phyloP scores from a whole-genome alignment of 106 monocot genomes.

The Triglochin maritima region DNA sequence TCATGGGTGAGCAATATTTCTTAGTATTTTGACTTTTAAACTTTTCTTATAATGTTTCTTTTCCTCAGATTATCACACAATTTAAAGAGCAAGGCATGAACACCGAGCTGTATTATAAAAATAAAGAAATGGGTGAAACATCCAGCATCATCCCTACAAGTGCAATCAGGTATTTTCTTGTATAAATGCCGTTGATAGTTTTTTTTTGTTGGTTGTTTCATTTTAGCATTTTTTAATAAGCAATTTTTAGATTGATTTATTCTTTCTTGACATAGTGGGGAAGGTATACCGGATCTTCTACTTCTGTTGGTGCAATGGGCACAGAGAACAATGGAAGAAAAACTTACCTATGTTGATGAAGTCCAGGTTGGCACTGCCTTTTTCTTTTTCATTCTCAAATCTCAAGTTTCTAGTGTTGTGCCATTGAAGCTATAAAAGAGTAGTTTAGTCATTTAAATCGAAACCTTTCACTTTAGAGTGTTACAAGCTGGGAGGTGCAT shows the following conservation, averaged over 20 bases:
- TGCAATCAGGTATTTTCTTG: constrained; percentile 64
- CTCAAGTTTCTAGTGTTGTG: not conserved
- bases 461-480: too few species aligned
- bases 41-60: not conserved
- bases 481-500: too few species aligned
- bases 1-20: not conserved
- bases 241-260: not conserved
- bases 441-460: too few species aligned
- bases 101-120: constrained; percentile 93
- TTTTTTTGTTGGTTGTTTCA: not conserved
- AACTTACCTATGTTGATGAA: constrained; percentile 81
- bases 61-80: constrained; percentile 56
- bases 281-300: constrained; percentile 91
- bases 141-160: constrained; percentile 96
- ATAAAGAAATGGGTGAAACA: constrained; percentile 91
- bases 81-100: constrained; percentile 92
- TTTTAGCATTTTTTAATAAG: not conserved
- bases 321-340: constrained; percentile 93
- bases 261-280: constrained; percentile 42
- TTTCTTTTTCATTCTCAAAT: not conserved
- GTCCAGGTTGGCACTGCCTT: constrained; percentile 45
- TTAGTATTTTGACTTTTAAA: not conserved
- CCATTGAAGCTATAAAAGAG: not conserved
- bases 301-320: constrained; percentile 84
- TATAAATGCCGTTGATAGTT: too few species aligned